Evolutionary conservation across 2,329 filamentous ascomycete genomes (phyloP).

Genomic region (Talaromyces sp.): DNA sequence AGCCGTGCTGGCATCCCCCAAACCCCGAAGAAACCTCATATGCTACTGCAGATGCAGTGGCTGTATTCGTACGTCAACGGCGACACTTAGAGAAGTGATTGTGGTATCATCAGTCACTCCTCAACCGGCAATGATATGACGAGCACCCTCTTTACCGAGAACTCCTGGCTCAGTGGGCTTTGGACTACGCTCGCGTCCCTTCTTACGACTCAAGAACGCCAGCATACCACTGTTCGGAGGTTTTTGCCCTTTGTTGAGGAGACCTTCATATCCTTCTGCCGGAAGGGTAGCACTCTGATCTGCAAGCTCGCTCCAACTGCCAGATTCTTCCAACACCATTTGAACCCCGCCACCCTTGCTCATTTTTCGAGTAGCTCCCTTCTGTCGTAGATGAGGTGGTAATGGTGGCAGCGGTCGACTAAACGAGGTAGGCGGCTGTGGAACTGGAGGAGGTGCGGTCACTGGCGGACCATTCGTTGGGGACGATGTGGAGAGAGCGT

Average conservation of each 20-base stretch:
- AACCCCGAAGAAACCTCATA: neutral
- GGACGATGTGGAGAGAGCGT: constrained; percentile 18
- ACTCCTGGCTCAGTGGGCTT: constrained; percentile 93
- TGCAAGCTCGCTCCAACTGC: constrained; percentile 86
- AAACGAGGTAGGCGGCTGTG: constrained; percentile 32
- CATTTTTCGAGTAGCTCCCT: constrained; percentile 63
- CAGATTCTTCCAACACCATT: constrained; percentile 81
- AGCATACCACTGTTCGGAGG: constrained; percentile 67
- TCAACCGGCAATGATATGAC: constrained; percentile 62
- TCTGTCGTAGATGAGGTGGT: constrained; percentile 41
- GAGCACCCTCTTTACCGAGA: constrained; percentile 86
- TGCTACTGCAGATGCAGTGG: neutral
- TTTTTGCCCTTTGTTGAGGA: constrained; percentile 42
- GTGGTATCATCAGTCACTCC: neutral
- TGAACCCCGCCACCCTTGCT: constrained; percentile 81
- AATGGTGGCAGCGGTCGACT: constrained; percentile 35
- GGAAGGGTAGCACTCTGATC: constrained; percentile 74
- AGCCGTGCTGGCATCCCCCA: neutral
- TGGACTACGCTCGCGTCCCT: constrained; percentile 82
- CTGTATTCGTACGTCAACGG: neutral
- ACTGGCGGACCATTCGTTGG: constrained; percentile 19
- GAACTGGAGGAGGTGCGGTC: constrained; percentile 21
- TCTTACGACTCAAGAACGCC: constrained; percentile 83
- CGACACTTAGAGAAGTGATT: neutral
- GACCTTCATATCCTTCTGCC: constrained; percentile 53